A percentile compares a stretch with the other conserved stretches of the same genome.
Conservation (phyloP, 805 yeast species). For the Candida ipomoeae region DNA sequence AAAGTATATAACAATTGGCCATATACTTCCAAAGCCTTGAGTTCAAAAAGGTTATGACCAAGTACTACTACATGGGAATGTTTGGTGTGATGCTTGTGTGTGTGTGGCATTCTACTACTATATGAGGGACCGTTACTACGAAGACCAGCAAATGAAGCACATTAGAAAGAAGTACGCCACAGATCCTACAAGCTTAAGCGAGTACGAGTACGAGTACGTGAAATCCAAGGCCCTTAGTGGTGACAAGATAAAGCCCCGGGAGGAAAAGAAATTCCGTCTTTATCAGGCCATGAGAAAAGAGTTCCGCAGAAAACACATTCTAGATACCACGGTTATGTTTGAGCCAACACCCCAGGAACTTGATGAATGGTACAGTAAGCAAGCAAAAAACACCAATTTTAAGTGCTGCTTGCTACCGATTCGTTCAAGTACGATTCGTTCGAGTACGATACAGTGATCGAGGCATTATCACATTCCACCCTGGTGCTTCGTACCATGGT, state of each 20-base stretch:
- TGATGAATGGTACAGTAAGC: conserved; percentile 38
- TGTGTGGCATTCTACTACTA: conserved; percentile 60
- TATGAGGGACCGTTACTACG: conserved; percentile 61
- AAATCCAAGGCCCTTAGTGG: conserved; percentile 55
- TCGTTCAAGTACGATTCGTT: conserved; percentile 65
- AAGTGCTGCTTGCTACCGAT: conserved; percentile 42
- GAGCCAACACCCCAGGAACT: conserved; percentile 41
- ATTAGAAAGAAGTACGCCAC: conserved; percentile 34
- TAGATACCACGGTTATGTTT: conserved; percentile 31
- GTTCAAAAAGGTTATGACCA: conserved; percentile 57
- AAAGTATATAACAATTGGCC: conserved; percentile 38
- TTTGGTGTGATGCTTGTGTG: conserved; percentile 52
- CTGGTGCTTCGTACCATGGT: too few relatives aligned
- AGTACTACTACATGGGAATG: conserved; percentile 57
- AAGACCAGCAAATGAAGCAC: conserved; percentile 55
- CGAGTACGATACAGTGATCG: conserved; percentile 89
- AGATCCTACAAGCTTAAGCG: conserved; percentile 42
- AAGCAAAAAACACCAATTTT: conserved; percentile 23
- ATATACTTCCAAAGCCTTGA: conserved; percentile 44
- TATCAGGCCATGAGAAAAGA: conserved; percentile 54
- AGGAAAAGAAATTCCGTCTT: conserved; percentile 53
- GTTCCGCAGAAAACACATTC: conserved; percentile 35
- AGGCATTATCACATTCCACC: conserved; percentile 44
- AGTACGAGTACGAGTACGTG: conserved; percentile 61
- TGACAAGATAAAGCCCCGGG: conserved; percentile 61